Evolutionary conservation across 73 alveolate species (phyloP).

Genomic region (Stentor roeselii): DNA sequence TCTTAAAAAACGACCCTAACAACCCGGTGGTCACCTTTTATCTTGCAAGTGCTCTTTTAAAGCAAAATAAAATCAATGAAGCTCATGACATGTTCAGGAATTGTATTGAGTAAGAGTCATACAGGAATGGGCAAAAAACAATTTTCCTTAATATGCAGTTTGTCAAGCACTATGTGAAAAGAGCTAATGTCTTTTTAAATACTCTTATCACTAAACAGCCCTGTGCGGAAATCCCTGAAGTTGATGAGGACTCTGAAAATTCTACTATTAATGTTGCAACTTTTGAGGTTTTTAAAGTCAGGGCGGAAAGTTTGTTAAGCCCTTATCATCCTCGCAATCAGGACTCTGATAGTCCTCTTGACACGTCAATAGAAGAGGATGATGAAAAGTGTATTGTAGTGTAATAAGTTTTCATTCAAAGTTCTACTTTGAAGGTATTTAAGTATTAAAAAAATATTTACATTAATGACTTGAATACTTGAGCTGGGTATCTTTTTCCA

Average conservation of each 20-base stretch:
- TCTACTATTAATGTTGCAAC: not conserved
- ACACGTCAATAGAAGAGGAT: not conserved
- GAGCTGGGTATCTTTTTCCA: not conserved
- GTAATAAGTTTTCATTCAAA: not conserved
- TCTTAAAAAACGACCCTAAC: not conserved
- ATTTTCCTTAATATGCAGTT: not conserved
- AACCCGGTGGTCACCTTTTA: conserved; percentile 14
- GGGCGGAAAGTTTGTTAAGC: not conserved
- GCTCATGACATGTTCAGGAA: not conserved
- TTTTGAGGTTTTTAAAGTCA: not conserved
- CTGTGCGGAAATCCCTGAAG: not conserved
- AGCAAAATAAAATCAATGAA: not conserved
- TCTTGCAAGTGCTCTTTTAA: not conserved
- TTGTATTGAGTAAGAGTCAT: not conserved
- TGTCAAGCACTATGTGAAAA: conserved; percentile 12
- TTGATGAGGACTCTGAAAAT: conserved; percentile 2
- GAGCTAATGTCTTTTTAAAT: not conserved
- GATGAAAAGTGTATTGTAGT: not conserved
- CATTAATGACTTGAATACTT: not conserved
- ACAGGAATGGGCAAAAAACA: conserved; percentile 16
- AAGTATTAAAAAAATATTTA: no score
- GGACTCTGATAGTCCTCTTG: not conserved
- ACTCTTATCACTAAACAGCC: not conserved
- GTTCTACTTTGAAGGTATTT: no score
- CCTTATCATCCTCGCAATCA: not conserved